Conservation (phyloP, 2,329 filamentous ascomycete species). For the Verticillium tricorpus region DNA sequence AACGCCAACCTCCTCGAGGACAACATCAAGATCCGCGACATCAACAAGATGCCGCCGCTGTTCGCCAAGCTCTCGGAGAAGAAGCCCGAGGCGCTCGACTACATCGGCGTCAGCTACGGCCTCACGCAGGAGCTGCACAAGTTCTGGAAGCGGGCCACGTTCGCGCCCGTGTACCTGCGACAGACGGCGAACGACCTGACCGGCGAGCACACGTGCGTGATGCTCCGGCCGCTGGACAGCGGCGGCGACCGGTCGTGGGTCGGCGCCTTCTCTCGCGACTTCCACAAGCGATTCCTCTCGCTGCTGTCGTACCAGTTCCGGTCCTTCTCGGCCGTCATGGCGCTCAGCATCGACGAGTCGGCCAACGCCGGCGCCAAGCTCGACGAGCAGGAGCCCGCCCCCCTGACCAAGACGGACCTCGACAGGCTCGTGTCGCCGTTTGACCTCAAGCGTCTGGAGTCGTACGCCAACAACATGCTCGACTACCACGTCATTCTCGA, state of each 20-base stretch:
- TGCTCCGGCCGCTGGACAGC: conserved; percentile 78
- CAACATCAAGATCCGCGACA: conserved; percentile 85
- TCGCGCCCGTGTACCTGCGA: conserved; percentile 86
- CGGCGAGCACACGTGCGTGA: conserved; percentile 95
- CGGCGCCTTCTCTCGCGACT: conserved; percentile 85
- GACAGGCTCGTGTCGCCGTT: conserved; percentile 80
- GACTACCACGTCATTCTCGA: conserved; percentile 98
- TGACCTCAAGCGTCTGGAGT: conserved; percentile 90
- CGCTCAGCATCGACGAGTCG: conserved; percentile 83
- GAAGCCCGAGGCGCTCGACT: conserved; percentile 76
- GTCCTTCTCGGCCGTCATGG: conserved; percentile 70
- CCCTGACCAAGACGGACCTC: conserved; percentile 70
- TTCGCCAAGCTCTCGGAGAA: conserved; percentile 86
- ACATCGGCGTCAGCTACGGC: conserved; percentile 92
- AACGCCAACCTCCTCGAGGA: conserved; percentile 75
- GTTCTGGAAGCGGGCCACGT: conserved; percentile 90
- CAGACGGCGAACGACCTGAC: conserved; percentile 96
- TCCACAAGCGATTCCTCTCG: conserved; percentile 87
- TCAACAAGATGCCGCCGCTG: conserved; percentile 85
- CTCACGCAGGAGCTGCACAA: conserved; percentile 83
- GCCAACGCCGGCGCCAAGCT: conserved; percentile 68
- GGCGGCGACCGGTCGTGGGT: conserved; percentile 74
- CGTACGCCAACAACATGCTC: conserved; percentile 93
- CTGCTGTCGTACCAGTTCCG: conserved; percentile 92
- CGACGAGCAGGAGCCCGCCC: conserved; percentile 43